Percentiles rank a stretch among this genome's conserved stretches.
Evolutionary conservation across 225 moss, liverwort and hornwort genomes (phyloP).

Genomic region (Pseudoscleropodium purum): DNA sequence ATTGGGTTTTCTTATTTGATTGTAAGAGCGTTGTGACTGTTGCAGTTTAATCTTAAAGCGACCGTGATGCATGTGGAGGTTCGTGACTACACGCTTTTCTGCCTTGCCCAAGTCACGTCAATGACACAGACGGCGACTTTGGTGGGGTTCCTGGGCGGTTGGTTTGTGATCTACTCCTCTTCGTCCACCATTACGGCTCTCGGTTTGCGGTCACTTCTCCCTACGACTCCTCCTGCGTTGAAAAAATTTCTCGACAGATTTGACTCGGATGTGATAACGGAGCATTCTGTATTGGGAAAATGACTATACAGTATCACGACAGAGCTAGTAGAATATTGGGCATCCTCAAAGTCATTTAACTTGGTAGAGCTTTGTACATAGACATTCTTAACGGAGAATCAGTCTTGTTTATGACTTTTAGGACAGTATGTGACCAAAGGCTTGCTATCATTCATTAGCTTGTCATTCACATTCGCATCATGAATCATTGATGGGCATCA

Average conservation of each 20-base stretch:
- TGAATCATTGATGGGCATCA: not conserved
- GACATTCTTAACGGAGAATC: constrained; percentile 8
- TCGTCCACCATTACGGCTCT: constrained; percentile 63
- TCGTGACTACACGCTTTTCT: constrained; percentile 75
- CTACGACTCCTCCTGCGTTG: constrained; percentile 27
- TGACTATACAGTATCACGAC: not conserved
- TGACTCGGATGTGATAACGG: constrained; percentile 15
- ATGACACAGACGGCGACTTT: constrained; percentile 63
- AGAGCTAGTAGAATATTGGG: not conserved
- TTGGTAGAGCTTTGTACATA: constrained; percentile 20
- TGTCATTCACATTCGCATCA: not conserved
- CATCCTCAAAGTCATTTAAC: not conserved
- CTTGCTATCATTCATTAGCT: not conserved
- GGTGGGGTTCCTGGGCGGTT: constrained; percentile 70
- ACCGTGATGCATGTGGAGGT: constrained; percentile 95
- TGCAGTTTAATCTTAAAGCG: constrained; percentile 41
- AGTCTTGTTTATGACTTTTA: not conserved
- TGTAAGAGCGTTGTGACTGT: not conserved
- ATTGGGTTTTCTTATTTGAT: not conserved
- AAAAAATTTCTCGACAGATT: constrained; percentile 38
- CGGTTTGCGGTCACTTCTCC: constrained; percentile 43
- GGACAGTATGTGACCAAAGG: not conserved
- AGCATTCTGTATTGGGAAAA: constrained; percentile 1
- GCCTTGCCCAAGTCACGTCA: constrained; percentile 76
- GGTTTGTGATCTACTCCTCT: constrained; percentile 82